Evolutionary conservation across 1,284 basidiomycete species (phyloP).

Genomic region (Irpex sp.): DNA sequence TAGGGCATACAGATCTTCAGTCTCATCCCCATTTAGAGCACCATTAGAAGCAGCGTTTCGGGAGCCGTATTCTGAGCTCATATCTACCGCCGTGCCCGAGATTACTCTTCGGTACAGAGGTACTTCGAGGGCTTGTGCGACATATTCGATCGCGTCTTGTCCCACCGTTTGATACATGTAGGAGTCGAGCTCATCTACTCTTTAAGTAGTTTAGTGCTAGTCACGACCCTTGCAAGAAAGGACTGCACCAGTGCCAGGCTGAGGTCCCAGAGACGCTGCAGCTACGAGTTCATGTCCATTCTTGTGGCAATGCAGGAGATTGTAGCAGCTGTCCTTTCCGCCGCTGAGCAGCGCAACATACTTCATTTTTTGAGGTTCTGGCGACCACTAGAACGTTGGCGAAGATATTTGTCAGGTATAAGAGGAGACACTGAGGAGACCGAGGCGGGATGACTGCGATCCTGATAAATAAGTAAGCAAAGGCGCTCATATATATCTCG

Average conservation of each 20-base stretch:
- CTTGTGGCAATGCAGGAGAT: constrained; percentile 83
- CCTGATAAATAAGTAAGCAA: constrained; percentile 2
- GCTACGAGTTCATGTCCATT: constrained; percentile 91
- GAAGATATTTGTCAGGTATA: constrained; percentile 9
- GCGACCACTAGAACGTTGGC: background rate
- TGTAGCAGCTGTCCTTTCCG: constrained; percentile 98
- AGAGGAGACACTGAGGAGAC: background rate
- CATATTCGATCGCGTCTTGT: constrained; percentile 87
- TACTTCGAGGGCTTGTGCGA: constrained; percentile 82
- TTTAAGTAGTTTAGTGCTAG: constrained; percentile 16
- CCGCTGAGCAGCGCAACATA: constrained; percentile 95
- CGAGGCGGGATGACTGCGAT: background rate
- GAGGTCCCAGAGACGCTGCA: constrained; percentile 86
- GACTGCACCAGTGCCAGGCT: constrained; percentile 73
- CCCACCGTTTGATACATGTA: constrained; percentile 99
- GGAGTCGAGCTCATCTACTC: constrained; percentile 94
- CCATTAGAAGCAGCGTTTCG: constrained; percentile 41
- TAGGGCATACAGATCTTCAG: constrained; percentile 89
- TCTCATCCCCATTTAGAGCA: constrained; percentile 84
- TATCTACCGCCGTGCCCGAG: constrained; percentile 77
- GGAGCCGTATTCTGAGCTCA: constrained; percentile 83
- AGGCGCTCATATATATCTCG: constrained; percentile 11
- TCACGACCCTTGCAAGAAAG: constrained; percentile 1
- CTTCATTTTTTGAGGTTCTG: constrained; percentile 60
- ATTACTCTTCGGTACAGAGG: constrained; percentile 87